Evolutionary conservation across 1,284 basidiomycete species (phyloP), one percentile per base, ranked within the genome.

Genomic region (Trichosporon inkin): DNA sequence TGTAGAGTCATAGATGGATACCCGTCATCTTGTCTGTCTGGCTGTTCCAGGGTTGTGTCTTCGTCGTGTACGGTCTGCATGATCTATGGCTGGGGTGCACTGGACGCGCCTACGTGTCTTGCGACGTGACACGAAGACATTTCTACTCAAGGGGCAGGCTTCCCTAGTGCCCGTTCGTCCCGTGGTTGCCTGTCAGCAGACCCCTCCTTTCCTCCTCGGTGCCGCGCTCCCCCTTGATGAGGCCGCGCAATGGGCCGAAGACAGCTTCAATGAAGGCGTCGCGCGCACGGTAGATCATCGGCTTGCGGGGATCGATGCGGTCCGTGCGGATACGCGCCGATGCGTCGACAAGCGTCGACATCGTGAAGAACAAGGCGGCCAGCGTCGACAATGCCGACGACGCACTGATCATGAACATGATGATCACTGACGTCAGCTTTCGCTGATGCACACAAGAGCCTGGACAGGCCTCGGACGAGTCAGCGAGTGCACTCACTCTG

Each of bases 341-440:
- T 8, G 68, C 69, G 71, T 92, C 90, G 17, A 90, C 83, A 6
- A 86, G 81, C 13, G 86, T 82, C 2, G 75, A 76, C 11, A 90
- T 81, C 1, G 84, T 81, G 38, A 85, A 79, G 56, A 85, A 78
- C 1, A 87, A 86, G 2, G 84, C 83, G 53, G 83, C 78, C 61
- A 89, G 86, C 6, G 85, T 82, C 6, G 85, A 83, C 22, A 92
- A 82, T 1, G 86, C 84, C 0, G 87, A 87, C 58, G 84, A 84
- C 0, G 89, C 86, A 2, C 86, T 86, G 57, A 92, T 89, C 87
- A 92, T 89, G 77, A 92, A 92, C 85, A 91, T 89, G 78, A 92
- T 90, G 61, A 92, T 86, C 87, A 90, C 79, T 80, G 56, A 2
- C 17, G 32, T 19, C 28, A 28, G 55, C 28, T 32, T 16, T 3